Evolutionary conservation across 78 protist genomes (phyloP), one percentile per base, ranked within the genome.

Genomic region (Dictyostelium intermedium): DNA sequence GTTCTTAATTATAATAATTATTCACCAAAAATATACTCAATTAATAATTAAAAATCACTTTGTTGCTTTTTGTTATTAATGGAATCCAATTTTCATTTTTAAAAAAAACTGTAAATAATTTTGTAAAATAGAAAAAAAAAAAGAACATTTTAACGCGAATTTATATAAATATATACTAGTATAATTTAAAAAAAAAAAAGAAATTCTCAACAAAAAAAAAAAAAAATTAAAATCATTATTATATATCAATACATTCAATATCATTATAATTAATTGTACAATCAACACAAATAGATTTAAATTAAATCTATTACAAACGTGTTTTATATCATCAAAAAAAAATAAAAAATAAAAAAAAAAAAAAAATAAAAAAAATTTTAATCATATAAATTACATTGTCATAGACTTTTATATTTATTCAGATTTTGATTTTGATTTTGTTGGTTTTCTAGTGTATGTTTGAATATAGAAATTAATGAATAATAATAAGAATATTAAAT

Each of bases 401-500:
- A n/a, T 41, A 5, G 13, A 45, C 10, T 37, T 7, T 74, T 6
- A 18, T 34, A 27, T 45, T 41, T 47, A 47, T 11, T 79, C 63
- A 18, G 32, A 25, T 41, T 79, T 79, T 45, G 34, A n/a, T 41
- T 23, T 41, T 30, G 60, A 13, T 30, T 3, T 20, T 47, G 50
- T 23, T n/a, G 82, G n/a, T 77, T 43, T 77, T 77, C 45, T n/a
- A 14, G 37, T 47, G 35, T 95, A 95, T 9, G 97, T 79, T 23
- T 25, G n/a, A 11, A 43, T 8, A 43, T 61, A 82, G 80, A 95
- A 91, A 30, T 84, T 69, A 45, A 91, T 63, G 37, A 95, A 95
- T 32, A 95, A 84, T 5, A 61, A 6, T 18, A 95, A 79, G 69
- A 95, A 95, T 16, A 91, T 84, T 10, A 70, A 43, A 66, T 95